Evolutionary conservation across 2,329 filamentous ascomycete species (phyloP), one percentile per base, ranked within the genome.

Genomic region (Nemania sp.): DNA sequence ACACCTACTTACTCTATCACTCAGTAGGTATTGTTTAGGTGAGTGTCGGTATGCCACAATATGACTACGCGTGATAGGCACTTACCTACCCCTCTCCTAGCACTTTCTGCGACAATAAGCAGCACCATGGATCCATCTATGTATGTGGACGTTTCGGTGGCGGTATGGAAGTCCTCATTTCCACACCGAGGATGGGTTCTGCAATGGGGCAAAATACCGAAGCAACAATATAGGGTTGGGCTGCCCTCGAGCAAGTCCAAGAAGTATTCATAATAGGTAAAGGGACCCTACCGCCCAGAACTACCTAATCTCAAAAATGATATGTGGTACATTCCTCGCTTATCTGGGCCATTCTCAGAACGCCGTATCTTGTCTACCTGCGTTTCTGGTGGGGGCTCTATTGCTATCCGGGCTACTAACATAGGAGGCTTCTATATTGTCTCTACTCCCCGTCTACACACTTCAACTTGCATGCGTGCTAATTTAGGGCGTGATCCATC

Each of bases 401-500:
- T 59, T 26, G 65, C 26, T 60, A 29, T 57, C n/a, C 10, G 49
- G 13, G 35, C 27, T 27, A 56, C 41, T 49, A 4, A 26, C 20
- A 47, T 38, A 20, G 58, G 32, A 41, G 26, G 73, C 59, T 74
- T 80, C 72, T 80, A 81, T 70, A 80, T 79, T 62, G 78, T 81
- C 71, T 80, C 79, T 61, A 80, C 78, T 65, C 78, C 72, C 51
- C 71, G 75, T 74, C 76, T 80, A 71, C 78, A 80, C 49, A 81
- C 73, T 71, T 83, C 82, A 63, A 82, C 78, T 26, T 81, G 79
- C 73, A 79, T 77, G 61, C 84, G 80, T 69, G 78, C 75, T 55
- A 81, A 73, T 66, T 83, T 83, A 43, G 77, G 74, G 55, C 79
- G 73, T 35, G 78, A 73, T 32, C 74, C 72, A 47, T 82, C 80